Evolutionary conservation across 2,329 filamentous ascomycete species (phyloP), one percentile per base, ranked within the genome.

Genomic region (Cryoendolithus antarcticus): DNA sequence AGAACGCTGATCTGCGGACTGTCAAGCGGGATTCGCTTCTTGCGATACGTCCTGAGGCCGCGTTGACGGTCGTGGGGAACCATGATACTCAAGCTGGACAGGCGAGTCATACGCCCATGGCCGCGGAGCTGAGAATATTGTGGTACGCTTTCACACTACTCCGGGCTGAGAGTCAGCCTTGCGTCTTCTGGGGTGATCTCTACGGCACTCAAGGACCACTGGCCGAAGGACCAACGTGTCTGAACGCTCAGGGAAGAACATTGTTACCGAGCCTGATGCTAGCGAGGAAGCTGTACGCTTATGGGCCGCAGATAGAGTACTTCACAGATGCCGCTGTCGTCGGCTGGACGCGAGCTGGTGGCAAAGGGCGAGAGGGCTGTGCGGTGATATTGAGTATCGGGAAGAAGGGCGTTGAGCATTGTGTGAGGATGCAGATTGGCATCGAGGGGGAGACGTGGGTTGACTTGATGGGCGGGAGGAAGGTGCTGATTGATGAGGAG

Each of bases 91-190:
- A 77, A 58, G 63, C 71, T 28, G 74, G 75, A 27, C 77, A 81
- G 55, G 70, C 74, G 1, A 64, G 79, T 32, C 75, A 72, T 48
- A 73, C 75, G 1, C 71, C 72, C 1, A 72, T 86, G 31, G 69
- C 75, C 39, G 65, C 68, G 19, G 78, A 73, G 61, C 82, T 86
- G 64, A 83, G 83, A 56, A 71, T 77, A 0, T 65, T 85, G 10
- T 82, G 80, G 9, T 84, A 86, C 56, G 64, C 78, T 1, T 67
- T 86, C 33, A 83, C 85, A 40, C 70, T 86, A 1, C 72, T 86
- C 19, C 71, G 77, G 9, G 59, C 67, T 37, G 63, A 72, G 28
- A 78, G 78, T 9, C 69, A 75, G 21, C 80, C 80, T 0, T 82
- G 75, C 48, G 62, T 82, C 30, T 85, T 85, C 55, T 84, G 77